phyloP scores from a whole-genome alignment of 192 early-diverging fungal species.

The Gamsiella multidivaricata region DNA sequence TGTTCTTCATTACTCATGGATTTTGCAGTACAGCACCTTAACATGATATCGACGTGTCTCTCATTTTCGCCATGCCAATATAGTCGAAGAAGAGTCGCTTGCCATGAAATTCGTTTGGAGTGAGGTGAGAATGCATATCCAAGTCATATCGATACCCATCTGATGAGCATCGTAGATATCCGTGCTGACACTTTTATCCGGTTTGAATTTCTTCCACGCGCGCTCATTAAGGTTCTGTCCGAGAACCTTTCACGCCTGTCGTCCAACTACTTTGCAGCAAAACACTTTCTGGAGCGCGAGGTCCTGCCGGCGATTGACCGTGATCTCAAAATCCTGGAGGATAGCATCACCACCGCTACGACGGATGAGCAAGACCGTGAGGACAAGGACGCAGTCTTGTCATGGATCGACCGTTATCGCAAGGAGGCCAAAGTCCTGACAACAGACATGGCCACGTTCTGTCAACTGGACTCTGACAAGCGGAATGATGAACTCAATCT shows the following conservation, averaged over 20 bases:
- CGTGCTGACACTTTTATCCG: no score
- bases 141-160: no score
- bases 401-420: conserved; percentile 60
- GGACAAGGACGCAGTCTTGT: conserved; percentile 41
- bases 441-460: conserved; percentile 56
- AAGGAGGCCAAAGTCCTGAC: conserved; percentile 38
- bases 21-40: background rate
- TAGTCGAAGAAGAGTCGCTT: conserved; percentile 61
- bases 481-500: conserved; percentile 67
- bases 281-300: conserved; percentile 68
- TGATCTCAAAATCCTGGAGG: conserved; percentile 59
- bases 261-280: conserved; percentile 71
- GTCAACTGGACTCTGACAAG: conserved; percentile 60
- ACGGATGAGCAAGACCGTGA: conserved; percentile 8
- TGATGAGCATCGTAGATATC: no score
- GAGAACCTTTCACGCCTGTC: conserved; percentile 71
- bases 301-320: conserved; percentile 62
- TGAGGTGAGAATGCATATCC: no score
- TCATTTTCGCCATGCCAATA: background rate
- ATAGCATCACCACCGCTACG: conserved; percentile 19
- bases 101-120: conserved; percentile 73
- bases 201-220: no score
- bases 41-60: background rate
- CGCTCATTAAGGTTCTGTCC: conserved; percentile 66
- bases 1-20: background rate